Conservation (phyloP, 495 filamentous ascomycete genomes). For the Hypoxylon trugodes region DNA sequence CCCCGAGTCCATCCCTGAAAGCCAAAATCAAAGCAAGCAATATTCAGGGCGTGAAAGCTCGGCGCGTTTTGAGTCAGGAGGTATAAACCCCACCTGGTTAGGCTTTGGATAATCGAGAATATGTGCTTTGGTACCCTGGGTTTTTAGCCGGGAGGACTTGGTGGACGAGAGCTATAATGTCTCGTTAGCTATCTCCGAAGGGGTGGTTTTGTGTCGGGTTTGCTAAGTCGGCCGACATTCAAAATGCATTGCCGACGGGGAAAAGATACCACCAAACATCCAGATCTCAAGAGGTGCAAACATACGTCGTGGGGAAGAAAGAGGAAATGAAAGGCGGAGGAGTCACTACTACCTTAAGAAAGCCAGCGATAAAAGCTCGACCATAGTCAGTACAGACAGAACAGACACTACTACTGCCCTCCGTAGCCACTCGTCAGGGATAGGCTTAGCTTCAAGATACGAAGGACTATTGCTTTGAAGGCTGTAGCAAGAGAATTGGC, state of each 20-base stretch:
- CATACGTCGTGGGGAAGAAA: conserved; percentile 36
- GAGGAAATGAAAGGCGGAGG: conserved; percentile 28
- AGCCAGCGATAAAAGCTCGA: conserved; percentile 46
- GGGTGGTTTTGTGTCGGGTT: conserved; percentile 34
- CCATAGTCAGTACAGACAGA: conserved; percentile 50
- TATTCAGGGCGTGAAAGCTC: conserved; percentile 12
- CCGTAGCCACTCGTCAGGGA: conserved; percentile 54
- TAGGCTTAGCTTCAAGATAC: conserved; percentile 57
- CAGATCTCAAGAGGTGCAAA: conserved; percentile 38
- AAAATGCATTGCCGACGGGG: conserved; percentile 37
- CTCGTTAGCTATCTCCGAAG: conserved; percentile 35
- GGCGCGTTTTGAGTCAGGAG: conserved; percentile 6
- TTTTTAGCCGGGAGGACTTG: conserved; percentile 26
- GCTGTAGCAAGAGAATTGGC: conserved; percentile 55
- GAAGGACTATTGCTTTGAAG: conserved; percentile 41
- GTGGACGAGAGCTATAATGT: conserved; percentile 26
- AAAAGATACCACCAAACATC: conserved; percentile 27
- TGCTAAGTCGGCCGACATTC: conserved; percentile 41
- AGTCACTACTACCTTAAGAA: conserved; percentile 43
- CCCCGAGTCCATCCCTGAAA: conserved; percentile 15
- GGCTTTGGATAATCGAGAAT: conserved; percentile 12
- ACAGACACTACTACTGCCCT: conserved; percentile 49
- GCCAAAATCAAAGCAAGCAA: conserved; percentile 20
- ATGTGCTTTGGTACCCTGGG: conserved; percentile 31
- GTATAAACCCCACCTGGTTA: not conserved